Percentiles rank a stretch among this genome's conserved stretches.
These are phyloP conservation scores for Sextonia rubra DNA, from an alignment of 164 flowering plant genomes.

Conservation along the genomic window DNA sequence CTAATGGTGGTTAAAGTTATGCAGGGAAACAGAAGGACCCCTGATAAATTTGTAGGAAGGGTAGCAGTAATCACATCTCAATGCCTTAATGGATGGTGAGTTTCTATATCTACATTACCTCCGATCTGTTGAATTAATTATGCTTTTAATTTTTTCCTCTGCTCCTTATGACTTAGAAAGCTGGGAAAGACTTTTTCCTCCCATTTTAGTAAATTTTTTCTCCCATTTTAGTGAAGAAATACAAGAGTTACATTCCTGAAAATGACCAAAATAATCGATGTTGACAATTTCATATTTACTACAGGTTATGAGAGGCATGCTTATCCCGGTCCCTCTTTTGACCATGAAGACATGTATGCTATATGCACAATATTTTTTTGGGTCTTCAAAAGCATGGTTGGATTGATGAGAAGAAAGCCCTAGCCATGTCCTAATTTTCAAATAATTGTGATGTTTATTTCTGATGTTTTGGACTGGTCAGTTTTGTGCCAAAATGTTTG, in stretches of 20 bases:
- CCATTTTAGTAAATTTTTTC: not conserved
- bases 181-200: not conserved
- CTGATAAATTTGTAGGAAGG: slow-evolving; percentile 91
- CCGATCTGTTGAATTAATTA: not conserved
- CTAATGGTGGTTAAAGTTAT: slow-evolving; percentile 19
- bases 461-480: not conserved
- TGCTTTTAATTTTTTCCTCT: no score
- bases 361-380: no score
- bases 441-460: not conserved
- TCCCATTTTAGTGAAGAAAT: not conserved
- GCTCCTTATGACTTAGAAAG: not conserved
- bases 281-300: no score
- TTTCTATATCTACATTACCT: slow-evolving; percentile 4
- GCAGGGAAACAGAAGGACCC: slow-evolving; percentile 95
- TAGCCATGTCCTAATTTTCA: no score
- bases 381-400: not conserved
- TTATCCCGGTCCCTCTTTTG: not conserved
- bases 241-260: not conserved
- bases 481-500: not conserved
- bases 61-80: slow-evolving; percentile 94
- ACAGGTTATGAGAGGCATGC: not conserved
- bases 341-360: not conserved
- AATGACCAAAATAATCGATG: not conserved
- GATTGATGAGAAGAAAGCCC: not conserved
- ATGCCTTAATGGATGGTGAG: slow-evolving; percentile 97